Conservation (phyloP, 805 yeast species). For the Metschnikowia lochheadii region DNA sequence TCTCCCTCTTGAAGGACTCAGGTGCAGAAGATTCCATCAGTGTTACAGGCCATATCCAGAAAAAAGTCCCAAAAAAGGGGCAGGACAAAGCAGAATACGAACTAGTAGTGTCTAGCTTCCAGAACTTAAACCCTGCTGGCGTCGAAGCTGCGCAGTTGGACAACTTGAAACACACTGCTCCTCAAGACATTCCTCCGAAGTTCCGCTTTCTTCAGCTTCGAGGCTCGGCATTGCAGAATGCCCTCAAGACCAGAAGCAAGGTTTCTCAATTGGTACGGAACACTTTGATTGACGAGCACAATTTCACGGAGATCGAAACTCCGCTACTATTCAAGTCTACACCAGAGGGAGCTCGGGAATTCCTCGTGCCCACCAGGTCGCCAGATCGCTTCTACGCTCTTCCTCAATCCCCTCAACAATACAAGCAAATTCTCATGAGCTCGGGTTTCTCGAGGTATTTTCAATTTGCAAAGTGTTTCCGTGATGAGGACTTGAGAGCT, state of each 20-base stretch:
- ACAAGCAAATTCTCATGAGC: slow-evolving; percentile 91
- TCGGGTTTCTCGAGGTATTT: slow-evolving; percentile 83
- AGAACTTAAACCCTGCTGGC: slow-evolving; percentile 59
- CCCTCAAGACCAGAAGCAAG: slow-evolving; percentile 53
- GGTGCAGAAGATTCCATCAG: slow-evolving; percentile 71
- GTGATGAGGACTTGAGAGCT: slow-evolving; percentile 92
- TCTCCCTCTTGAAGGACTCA: slow-evolving; percentile 42
- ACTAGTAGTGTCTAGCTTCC: slow-evolving; percentile 47
- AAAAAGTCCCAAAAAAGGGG: slow-evolving; percentile 23
- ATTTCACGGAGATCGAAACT: slow-evolving; percentile 83
- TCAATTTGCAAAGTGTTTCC: slow-evolving; percentile 89
- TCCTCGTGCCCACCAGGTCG: slow-evolving; percentile 84
- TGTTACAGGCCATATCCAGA: slow-evolving; percentile 52
- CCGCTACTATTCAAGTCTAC: slow-evolving; percentile 92
- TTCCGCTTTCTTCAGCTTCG: slow-evolving; percentile 80
- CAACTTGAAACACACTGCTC: slow-evolving; percentile 45
- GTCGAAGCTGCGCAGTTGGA: slow-evolving; percentile 66
- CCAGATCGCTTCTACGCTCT: slow-evolving; percentile 69
- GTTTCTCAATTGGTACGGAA: slow-evolving; percentile 48
- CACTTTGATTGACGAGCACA: slow-evolving; percentile 32
- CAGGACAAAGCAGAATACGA: slow-evolving; percentile 45
- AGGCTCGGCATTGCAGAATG: slow-evolving; percentile 49
- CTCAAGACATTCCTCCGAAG: slow-evolving; percentile 68
- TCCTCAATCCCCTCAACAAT: slow-evolving; percentile 98
- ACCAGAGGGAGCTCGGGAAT: slow-evolving; percentile 97